phyloP scores from a whole-genome alignment of 2,329 filamentous ascomycete species.

The Colletotrichum sp. region DNA sequence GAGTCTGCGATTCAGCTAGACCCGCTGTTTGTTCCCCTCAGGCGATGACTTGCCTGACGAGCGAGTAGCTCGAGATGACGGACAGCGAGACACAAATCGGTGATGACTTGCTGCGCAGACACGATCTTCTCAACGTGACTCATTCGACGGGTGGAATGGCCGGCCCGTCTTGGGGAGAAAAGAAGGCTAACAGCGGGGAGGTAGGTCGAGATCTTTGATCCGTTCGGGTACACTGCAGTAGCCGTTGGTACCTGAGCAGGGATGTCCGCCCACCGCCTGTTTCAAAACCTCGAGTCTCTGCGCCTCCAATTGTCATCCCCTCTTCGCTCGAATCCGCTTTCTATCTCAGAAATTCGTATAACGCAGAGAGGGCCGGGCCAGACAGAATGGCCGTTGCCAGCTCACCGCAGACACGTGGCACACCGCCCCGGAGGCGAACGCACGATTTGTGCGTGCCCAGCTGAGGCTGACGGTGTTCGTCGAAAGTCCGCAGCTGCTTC shows the following conservation, averaged over 20 bases:
- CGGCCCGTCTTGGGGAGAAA: not conserved
- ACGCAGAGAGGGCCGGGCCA: not conserved
- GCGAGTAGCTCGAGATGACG: not conserved
- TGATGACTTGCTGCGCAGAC: not conserved
- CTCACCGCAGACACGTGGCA: constrained; percentile 4
- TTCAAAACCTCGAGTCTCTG: not conserved
- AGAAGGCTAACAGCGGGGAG: not conserved
- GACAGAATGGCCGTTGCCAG: not conserved
- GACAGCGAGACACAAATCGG: not conserved
- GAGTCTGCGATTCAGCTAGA: not conserved
- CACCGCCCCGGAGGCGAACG: not conserved
- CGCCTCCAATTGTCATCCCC: not conserved
- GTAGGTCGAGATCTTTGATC: not conserved
- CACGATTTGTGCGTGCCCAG: not conserved
- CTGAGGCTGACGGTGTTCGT: not conserved
- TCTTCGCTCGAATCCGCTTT: not conserved
- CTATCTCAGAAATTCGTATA: not conserved
- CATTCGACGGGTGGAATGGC: not conserved
- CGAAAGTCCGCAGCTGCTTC: not conserved
- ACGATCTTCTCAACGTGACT: not conserved
- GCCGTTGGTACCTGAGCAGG: not conserved
- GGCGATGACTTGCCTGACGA: not conserved
- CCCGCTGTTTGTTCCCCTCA: not conserved
- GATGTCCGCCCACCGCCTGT: not conserved
- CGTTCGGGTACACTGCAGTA: not conserved